Percentiles rank a stretch among this genome's conserved stretches.
Conservation (phyloP, 306 rosid genomes). For the Cucumis melo region DNA sequence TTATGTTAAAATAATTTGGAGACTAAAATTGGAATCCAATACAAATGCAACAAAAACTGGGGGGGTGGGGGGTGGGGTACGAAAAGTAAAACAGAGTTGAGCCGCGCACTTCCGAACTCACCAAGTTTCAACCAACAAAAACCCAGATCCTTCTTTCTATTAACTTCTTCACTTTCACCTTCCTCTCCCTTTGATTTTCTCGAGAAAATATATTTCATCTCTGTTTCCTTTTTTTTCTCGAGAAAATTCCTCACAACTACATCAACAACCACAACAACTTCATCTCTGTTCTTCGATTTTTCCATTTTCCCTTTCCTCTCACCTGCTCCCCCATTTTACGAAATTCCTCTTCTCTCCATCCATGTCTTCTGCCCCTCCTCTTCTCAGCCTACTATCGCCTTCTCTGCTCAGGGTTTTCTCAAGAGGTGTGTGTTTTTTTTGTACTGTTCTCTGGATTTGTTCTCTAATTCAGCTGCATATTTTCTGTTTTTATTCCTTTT, state of each 20-base stretch:
- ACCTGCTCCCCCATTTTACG: not conserved
- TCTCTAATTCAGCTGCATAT: constrained; percentile 1
- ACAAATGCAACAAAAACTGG: too few relatives aligned
- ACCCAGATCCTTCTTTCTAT: not conserved
- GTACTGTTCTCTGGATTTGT: not conserved
- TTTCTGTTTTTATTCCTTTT: not conserved
- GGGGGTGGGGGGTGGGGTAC: too few relatives aligned
- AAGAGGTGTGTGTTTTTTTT: not conserved
- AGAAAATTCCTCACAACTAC: not conserved
- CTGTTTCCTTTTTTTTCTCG: not conserved
- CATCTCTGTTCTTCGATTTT: not conserved
- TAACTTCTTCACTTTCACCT: not conserved
- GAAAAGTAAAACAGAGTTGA: not conserved
- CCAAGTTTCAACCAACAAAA: constrained; percentile 2
- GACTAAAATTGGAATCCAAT: too few relatives aligned
- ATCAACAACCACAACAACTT: not conserved
- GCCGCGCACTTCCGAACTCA: not conserved
- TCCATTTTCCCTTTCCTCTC: not conserved
- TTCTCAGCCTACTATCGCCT: not conserved
- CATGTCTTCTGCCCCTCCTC: not conserved
- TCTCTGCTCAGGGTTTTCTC: not conserved
- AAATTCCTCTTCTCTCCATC: not conserved
- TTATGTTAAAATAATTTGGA: too few relatives aligned
- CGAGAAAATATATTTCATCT: not conserved
- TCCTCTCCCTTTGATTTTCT: not conserved